A percentile compares a stretch with the other conserved stretches of the same genome.
phyloP scores from a whole-genome alignment of 805 yeast species.

The Yarrowia deformans region DNA sequence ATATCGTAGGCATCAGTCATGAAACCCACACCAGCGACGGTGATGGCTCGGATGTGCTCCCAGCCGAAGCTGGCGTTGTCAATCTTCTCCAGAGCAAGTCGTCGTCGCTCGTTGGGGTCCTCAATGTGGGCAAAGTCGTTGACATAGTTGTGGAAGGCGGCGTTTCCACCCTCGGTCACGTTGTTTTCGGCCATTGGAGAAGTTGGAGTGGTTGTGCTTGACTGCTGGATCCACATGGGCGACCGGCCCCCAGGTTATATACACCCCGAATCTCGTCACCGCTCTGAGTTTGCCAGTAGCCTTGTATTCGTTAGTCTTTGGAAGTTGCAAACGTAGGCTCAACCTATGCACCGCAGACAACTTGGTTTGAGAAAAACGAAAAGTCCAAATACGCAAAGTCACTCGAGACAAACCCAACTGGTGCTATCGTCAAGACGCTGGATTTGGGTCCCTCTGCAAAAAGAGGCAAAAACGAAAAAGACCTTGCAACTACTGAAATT shows the following conservation, averaged over 20 bases:
- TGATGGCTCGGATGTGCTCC: conserved; percentile 67
- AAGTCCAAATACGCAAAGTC: not conserved
- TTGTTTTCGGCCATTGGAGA: not conserved
- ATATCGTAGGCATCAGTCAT: conserved; percentile 92
- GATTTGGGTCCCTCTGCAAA: not conserved
- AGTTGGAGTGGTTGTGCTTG: conserved; percentile 1
- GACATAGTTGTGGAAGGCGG: conserved; percentile 64
- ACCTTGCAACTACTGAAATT: not conserved
- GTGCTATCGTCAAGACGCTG: not conserved
- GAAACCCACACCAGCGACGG: conserved; percentile 94
- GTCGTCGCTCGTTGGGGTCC: conserved; percentile 65
- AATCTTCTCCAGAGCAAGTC: conserved; percentile 65
- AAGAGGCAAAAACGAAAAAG: not conserved
- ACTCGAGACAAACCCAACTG: not conserved
- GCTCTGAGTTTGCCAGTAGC: conserved; percentile 9
- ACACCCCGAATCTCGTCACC: not conserved
- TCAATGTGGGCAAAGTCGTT: conserved; percentile 63
- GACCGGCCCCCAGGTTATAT: conserved; percentile 1
- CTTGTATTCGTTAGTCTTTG: conserved; percentile 12
- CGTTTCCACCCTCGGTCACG: conserved; percentile 56
- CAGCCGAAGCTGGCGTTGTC: conserved; percentile 65
- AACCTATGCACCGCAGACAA: not conserved
- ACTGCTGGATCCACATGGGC: not conserved
- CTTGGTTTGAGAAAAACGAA: not conserved
- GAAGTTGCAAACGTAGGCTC: conserved; percentile 2